phyloP scores from a whole-genome alignment of 805 yeast species.

The Pichia sporocuriosa region DNA sequence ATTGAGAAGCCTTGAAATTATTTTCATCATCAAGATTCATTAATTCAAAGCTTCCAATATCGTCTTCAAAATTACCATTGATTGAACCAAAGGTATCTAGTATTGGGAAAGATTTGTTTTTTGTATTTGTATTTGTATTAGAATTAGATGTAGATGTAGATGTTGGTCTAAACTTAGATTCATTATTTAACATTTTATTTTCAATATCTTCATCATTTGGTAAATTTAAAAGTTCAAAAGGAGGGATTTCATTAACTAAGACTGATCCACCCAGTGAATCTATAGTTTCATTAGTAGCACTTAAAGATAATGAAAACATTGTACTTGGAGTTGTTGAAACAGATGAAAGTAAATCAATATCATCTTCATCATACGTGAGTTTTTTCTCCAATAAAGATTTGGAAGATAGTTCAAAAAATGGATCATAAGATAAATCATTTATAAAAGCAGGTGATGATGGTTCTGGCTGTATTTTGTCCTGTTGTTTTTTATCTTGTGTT shows the following conservation, averaged over 20 bases:
- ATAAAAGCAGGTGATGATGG: slow-evolving; percentile 2
- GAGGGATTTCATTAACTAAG: slow-evolving; percentile 2
- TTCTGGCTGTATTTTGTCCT: too few relatives aligned
- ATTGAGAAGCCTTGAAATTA: too few relatives aligned
- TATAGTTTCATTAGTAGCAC: slow-evolving; percentile 25
- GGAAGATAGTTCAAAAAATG: slow-evolving; percentile 16
- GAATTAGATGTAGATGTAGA: too few relatives aligned
- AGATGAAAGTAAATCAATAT: slow-evolving; percentile 24
- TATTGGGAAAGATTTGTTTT: background rate
- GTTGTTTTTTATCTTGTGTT: too few relatives aligned
- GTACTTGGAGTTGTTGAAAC: slow-evolving; percentile 21
- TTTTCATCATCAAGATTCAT: slow-evolving; percentile 1
- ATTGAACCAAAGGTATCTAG: background rate
- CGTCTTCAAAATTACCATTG: background rate
- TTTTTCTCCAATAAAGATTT: background rate
- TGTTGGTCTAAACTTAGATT: too few relatives aligned
- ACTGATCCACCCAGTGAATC: slow-evolving; percentile 17
- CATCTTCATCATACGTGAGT: slow-evolving; percentile 14
- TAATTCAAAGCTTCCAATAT: slow-evolving; percentile 4
- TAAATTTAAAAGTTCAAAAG: slow-evolving; percentile 7
- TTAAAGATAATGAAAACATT: slow-evolving; percentile 19
- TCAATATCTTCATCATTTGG: slow-evolving; percentile 4
- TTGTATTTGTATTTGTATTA: background rate
- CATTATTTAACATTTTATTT: too few relatives aligned
- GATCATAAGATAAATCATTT: slow-evolving; percentile 10